These are phyloP conservation scores for Thelonectria blattea DNA, from an alignment of 2,329 filamentous ascomycete species.

Conservation along the genomic window DNA sequence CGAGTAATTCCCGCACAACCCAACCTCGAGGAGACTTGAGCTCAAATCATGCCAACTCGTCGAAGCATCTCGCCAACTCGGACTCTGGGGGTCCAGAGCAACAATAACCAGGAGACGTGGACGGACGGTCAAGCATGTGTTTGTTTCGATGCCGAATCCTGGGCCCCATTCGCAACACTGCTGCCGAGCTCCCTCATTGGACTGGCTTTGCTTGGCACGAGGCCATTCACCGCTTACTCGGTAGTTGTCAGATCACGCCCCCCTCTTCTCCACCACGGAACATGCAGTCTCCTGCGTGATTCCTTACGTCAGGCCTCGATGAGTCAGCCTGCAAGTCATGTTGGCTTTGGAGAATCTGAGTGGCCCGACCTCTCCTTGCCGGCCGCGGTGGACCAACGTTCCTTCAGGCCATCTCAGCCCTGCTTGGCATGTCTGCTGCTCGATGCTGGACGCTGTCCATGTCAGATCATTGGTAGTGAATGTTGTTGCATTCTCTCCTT, in stretches of 20 bases:
- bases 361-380: not conserved
- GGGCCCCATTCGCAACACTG: not conserved
- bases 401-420: not conserved
- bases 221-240: conserved; percentile 7
- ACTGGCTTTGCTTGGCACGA: not conserved
- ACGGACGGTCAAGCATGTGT: not conserved
- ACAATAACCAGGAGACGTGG: not conserved
- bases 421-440: not conserved
- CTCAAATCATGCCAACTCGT: not conserved
- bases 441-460: too few species aligned
- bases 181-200: not conserved
- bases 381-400: not conserved
- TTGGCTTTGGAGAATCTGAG: not conserved
- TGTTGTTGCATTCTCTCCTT: too few species aligned
- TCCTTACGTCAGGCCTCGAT: not conserved
- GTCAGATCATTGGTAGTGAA: too few species aligned
- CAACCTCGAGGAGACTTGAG: conserved; percentile 1
- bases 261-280: not conserved
- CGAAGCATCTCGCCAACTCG: not conserved
- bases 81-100: not conserved
- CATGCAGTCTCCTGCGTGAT: not conserved
- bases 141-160: not conserved
- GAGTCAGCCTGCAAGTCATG: not conserved
- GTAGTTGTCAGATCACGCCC: not conserved
- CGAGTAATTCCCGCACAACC: conserved; percentile 10